Percentiles rank a stretch among this genome's conserved stretches.
These are phyloP conservation scores for Eucalyptus virginea DNA, from an alignment of 345 rosid genomes.

Conservation along the genomic window DNA sequence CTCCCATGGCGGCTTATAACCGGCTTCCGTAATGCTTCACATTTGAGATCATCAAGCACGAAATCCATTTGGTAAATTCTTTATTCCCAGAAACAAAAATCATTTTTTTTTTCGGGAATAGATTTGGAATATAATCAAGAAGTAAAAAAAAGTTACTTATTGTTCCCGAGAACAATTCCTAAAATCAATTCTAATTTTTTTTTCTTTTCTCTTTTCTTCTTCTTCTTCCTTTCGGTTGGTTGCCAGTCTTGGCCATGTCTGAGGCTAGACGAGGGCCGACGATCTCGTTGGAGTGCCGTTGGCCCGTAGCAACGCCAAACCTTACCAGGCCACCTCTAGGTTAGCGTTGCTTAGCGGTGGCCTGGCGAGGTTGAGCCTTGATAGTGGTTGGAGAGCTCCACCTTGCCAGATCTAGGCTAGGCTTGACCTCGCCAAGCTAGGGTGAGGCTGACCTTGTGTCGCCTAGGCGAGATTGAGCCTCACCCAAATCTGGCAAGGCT, in stretches of 20 bases:
- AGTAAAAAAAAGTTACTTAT: no score
- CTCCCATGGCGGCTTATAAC: background rate
- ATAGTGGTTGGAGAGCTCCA: rapidly evolving
- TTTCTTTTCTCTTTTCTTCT: rapidly evolving
- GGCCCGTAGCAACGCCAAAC: rapidly evolving
- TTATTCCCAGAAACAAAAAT: rapidly evolving
- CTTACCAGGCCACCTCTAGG: rapidly evolving
- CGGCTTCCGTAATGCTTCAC: background rate
- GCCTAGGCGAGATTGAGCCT: no score
- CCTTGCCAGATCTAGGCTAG: no score
- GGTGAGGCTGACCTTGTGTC: rapidly evolving
- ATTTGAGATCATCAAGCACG: background rate
- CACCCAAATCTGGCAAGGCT: rapidly evolving
- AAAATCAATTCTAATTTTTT: no score
- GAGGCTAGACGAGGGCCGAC: rapidly evolving
- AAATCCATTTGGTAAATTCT: no score
- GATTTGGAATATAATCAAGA: no score
- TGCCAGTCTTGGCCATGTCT: rapidly evolving
- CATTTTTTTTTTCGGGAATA: no score
- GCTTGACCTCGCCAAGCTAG: rapidly evolving
- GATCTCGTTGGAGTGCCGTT: rapidly evolving
- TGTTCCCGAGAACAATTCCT: no score
- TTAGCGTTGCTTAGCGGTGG: rapidly evolving
- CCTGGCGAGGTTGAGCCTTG: rapidly evolving
- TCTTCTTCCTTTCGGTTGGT: no score